Percentiles rank a stretch among this genome's conserved stretches.
Evolutionary conservation across 1,139 yeast genomes (phyloP).

Genomic region (Suhomyces atakaporum): DNA sequence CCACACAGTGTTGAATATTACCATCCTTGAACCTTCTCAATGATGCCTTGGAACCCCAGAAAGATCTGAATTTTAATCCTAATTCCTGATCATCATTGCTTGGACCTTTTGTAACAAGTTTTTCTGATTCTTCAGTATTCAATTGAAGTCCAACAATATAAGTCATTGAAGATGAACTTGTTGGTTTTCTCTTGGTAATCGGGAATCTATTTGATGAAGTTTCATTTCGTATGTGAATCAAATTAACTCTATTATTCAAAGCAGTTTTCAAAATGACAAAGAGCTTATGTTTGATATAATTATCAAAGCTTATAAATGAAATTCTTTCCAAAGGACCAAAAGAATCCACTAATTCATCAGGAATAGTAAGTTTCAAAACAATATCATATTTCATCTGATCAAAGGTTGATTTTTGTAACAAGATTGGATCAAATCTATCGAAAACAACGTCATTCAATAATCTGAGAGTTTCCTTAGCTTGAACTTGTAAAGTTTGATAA

Average conservation of each 20-base stretch:
- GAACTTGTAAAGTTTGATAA: constrained; percentile 59
- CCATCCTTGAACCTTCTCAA: constrained; percentile 92
- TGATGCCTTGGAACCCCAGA: constrained; percentile 89
- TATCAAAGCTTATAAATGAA: constrained; percentile 69
- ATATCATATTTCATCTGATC: constrained; percentile 68
- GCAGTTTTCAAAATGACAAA: constrained; percentile 62
- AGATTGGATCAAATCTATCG: constrained; percentile 86
- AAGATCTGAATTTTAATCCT: constrained; percentile 65
- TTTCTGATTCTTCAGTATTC: constrained; percentile 76
- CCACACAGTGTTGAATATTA: constrained; percentile 81
- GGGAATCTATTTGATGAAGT: constrained; percentile 38
- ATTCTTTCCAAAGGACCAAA: constrained; percentile 78
- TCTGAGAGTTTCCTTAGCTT: constrained; percentile 68
- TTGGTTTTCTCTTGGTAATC: constrained; percentile 59
- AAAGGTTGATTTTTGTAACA: constrained; percentile 61
- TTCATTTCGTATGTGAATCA: constrained; percentile 43
- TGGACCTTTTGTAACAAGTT: constrained; percentile 86
- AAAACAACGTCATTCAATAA: constrained; percentile 75
- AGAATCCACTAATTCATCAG: constrained; percentile 39
- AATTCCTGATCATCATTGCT: constrained; percentile 59
- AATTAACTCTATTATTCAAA: constrained; percentile 62
- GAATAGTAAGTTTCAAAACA: constrained; percentile 51
- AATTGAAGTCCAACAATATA: constrained; percentile 65
- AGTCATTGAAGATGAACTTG: constrained; percentile 30
- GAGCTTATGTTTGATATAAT: constrained; percentile 61